phyloP scores from a whole-genome alignment of 331 rosid genomes.

The Quercus tomentella region DNA sequence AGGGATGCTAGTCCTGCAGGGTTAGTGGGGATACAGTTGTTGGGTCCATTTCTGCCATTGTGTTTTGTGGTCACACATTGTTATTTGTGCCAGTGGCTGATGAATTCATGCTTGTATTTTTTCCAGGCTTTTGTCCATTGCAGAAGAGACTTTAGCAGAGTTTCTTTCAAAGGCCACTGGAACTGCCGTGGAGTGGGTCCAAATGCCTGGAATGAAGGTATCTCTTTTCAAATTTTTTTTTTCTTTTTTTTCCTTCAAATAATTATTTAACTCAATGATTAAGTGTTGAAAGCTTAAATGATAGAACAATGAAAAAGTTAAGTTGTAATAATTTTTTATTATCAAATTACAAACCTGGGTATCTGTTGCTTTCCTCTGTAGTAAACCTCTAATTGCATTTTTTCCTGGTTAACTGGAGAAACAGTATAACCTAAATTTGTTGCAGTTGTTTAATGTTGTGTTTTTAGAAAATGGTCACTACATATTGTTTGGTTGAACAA shows the following conservation, averaged over 20 bases:
- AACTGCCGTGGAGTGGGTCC: constrained; percentile 99
- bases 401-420: background rate
- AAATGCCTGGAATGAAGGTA: constrained; percentile 99
- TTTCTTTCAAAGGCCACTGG: constrained; percentile 99
- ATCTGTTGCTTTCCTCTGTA: background rate
- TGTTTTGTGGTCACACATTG: constrained; percentile 28
- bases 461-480: background rate
- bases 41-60: constrained; percentile 49
- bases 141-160: constrained; percentile 99
- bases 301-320: background rate
- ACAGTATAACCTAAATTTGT: background rate
- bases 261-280: background rate
- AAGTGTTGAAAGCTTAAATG: background rate
- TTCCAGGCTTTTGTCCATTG: constrained; percentile 99
- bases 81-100: constrained; percentile 34
- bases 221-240: background rate
- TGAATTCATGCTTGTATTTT: constrained; percentile 30
- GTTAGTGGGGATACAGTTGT: constrained; percentile 72
- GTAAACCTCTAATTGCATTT: background rate
- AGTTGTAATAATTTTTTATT: background rate
- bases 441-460: background rate
- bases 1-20: constrained; percentile 99
- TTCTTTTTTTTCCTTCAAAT: background rate
- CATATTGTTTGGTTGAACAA: background rate
- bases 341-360: background rate